Conservation (phyloP, 176 grass and related monocot species). For the Panicum miliaceum region DNA sequence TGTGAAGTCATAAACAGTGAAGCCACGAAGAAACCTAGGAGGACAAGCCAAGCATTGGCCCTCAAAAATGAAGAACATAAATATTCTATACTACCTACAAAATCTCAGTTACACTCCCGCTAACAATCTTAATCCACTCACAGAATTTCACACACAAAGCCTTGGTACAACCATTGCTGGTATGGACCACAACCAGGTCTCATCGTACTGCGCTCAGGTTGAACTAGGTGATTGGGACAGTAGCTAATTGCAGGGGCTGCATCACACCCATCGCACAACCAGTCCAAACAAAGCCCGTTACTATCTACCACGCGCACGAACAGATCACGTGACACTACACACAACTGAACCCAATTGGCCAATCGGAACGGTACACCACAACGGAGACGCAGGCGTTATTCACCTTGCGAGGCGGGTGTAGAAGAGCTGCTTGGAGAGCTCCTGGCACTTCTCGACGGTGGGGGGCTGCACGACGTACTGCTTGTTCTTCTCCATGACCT, state of each 20-base stretch:
- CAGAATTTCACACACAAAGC: neutral
- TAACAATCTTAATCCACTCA: neutral
- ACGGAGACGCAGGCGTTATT: neutral
- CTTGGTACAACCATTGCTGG: neutral
- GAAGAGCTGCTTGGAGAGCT: constrained; percentile 93
- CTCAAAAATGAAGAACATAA: neutral
- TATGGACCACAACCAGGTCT: neutral
- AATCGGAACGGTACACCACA: neutral
- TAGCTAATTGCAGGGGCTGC: neutral
- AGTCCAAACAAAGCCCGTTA: neutral
- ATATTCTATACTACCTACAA: neutral
- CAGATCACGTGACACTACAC: constrained; percentile 16
- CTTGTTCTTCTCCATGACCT: constrained; percentile 92
- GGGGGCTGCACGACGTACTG: constrained; percentile 78
- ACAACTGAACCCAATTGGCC: neutral
- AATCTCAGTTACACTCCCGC: neutral
- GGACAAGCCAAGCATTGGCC: neutral
- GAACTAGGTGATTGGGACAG: neutral
- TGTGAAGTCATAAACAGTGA: neutral
- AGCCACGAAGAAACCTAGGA: neutral
- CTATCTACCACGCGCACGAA: neutral
- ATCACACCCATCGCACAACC: neutral
- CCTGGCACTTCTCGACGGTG: constrained; percentile 83
- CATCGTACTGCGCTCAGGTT: neutral
- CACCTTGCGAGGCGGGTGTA: constrained; percentile 95